These are phyloP conservation scores for Penicillium macrosclerotiorum DNA, from an alignment of 495 filamentous ascomycete species.

Conservation along the genomic window DNA sequence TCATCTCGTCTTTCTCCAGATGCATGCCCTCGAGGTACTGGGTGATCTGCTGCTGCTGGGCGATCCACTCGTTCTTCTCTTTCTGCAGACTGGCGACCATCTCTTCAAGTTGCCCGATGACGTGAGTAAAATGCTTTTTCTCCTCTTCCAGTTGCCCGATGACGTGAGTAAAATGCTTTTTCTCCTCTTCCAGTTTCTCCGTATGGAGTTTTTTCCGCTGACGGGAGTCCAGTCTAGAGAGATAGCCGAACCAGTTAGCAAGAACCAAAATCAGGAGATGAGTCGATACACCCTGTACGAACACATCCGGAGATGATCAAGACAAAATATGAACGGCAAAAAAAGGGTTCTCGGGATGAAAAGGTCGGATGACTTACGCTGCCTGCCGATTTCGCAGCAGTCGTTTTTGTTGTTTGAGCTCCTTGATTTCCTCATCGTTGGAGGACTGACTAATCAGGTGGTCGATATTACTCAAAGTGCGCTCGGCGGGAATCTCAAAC, in stretches of 20 bases:
- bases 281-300: not conserved
- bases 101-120: conserved; percentile 77
- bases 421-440: conserved; percentile 94
- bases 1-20: conserved; percentile 88
- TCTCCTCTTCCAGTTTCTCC: conserved; percentile 93
- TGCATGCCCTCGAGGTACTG: conserved; percentile 74
- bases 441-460: conserved; percentile 81
- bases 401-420: conserved; percentile 97
- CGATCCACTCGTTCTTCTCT: conserved; percentile 64
- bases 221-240: conserved; percentile 80
- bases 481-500: conserved; percentile 94
- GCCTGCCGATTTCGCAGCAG: conserved; percentile 93
- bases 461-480: conserved; percentile 93
- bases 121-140: conserved; percentile 80
- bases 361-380: conserved; percentile 70
- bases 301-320: too few species aligned
- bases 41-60: conserved; percentile 67
- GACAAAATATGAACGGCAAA: too few species aligned
- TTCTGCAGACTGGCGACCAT: conserved; percentile 58
- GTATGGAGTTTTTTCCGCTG: conserved; percentile 99
- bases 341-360: too few species aligned
- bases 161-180: conserved; percentile 77
- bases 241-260: conserved; percentile 31
- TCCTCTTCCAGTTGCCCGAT: conserved; percentile 84
- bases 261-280: conserved; percentile 12